Evolutionary conservation across 352 stramenopile genomes (phyloP).

Genomic region (Albugo laibachii): DNA sequence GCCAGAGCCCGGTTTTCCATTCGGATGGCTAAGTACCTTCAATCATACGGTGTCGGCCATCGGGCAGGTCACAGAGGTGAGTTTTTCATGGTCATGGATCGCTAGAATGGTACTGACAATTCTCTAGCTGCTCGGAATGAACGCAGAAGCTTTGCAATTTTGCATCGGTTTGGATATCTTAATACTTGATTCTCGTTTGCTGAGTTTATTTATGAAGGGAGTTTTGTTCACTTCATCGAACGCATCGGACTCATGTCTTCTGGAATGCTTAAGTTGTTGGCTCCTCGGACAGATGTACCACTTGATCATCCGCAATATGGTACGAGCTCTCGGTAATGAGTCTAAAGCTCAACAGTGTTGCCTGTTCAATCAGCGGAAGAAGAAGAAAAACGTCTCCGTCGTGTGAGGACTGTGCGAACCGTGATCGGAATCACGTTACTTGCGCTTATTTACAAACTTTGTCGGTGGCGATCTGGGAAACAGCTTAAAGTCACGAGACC

Average conservation of each 20-base stretch:
- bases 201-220: constrained; percentile 10
- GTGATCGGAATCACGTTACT: constrained; percentile 37
- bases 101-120: background rate
- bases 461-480: constrained; percentile 13
- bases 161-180: constrained; percentile 16
- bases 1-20: constrained; percentile 7
- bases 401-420: constrained; percentile 67
- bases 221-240: constrained; percentile 71
- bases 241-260: constrained; percentile 59
- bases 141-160: constrained; percentile 53
- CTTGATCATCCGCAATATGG: constrained; percentile 54
- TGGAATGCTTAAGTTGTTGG: constrained; percentile 40
- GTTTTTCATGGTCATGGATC: background rate
- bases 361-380: constrained; percentile 42
- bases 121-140: constrained; percentile 43
- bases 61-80: constrained; percentile 48
- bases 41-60: constrained; percentile 51
- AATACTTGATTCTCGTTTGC: background rate
- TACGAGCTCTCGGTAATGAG: constrained; percentile 3
- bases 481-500: background rate
- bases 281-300: constrained; percentile 34
- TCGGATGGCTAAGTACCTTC: constrained; percentile 43
- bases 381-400: constrained; percentile 36
- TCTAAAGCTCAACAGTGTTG: constrained; percentile 13
- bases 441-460: constrained; percentile 29